These are phyloP conservation scores for Phytophthora fragariae DNA, from an alignment of 352 stramenopile genomes.

Conservation along the genomic window DNA sequence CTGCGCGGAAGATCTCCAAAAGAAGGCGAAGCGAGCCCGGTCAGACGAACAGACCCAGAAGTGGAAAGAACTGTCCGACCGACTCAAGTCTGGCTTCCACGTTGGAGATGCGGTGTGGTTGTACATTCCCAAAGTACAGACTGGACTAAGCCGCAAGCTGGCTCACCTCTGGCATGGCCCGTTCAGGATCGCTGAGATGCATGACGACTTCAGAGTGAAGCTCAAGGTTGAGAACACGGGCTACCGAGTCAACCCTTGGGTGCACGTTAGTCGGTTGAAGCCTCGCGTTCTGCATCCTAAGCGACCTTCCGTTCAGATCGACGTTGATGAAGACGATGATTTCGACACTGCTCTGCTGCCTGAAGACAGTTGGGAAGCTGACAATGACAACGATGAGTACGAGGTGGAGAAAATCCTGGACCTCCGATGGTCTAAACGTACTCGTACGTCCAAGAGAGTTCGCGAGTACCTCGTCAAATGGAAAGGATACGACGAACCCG, in stretches of 20 bases:
- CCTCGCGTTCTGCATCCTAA: not conserved
- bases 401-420: too few species aligned
- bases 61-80: not conserved
- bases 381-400: too few species aligned
- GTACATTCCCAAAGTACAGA: not conserved
- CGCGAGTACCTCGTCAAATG: too few species aligned
- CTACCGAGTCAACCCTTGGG: not conserved
- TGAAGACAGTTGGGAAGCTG: too few species aligned
- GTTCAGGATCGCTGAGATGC: conserved; percentile 1
- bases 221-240: not conserved
- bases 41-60: not conserved
- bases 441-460: too few species aligned
- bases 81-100: not conserved
- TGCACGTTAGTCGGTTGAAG: conserved; percentile 4
- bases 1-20: conserved; percentile 3
- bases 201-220: not conserved
- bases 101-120: conserved; percentile 3
- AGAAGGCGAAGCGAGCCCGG: not conserved
- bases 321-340: too few species aligned
- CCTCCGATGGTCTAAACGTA: too few species aligned
- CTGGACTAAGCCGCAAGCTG: not conserved
- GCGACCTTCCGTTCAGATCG: too few species aligned
- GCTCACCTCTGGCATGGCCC: conserved; percentile 11
- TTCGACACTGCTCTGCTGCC: too few species aligned
- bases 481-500: too few species aligned